Conservation (phyloP, 2,329 filamentous ascomycete genomes). For the Chaetomiaceae sp. region DNA sequence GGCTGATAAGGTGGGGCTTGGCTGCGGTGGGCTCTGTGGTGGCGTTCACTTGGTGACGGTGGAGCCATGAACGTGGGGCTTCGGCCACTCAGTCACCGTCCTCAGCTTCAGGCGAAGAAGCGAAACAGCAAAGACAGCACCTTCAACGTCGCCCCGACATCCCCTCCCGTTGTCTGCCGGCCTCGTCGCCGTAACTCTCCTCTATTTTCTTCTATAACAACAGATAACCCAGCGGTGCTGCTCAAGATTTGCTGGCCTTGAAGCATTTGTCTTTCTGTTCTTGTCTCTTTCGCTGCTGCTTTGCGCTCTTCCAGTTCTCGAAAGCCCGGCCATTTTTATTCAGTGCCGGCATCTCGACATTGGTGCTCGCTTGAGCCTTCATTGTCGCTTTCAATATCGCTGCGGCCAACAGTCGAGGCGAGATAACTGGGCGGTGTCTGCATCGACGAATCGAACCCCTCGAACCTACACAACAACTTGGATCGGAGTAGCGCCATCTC, state of each 20-base stretch:
- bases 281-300: constrained; percentile 3
- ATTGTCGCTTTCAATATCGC: background rate
- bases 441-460: background rate
- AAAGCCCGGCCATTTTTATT: constrained; percentile 30
- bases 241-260: background rate
- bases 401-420: background rate
- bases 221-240: background rate
- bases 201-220: background rate
- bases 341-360: constrained; percentile 25
- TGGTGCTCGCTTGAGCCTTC: background rate
- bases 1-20: no score
- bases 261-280: background rate
- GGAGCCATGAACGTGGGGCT: constrained; percentile 6
- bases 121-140: background rate
- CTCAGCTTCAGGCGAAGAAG: constrained; percentile 1
- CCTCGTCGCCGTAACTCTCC: background rate
- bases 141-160: background rate
- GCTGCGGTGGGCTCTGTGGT: background rate
- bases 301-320: background rate
- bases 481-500: constrained; percentile 3
- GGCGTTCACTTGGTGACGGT: background rate
- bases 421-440: background rate
- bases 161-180: background rate
- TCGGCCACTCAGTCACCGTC: constrained; percentile 18
- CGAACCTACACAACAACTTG: background rate